Conservation (phyloP, 306 rosid species). For the Corylus americana region DNA sequence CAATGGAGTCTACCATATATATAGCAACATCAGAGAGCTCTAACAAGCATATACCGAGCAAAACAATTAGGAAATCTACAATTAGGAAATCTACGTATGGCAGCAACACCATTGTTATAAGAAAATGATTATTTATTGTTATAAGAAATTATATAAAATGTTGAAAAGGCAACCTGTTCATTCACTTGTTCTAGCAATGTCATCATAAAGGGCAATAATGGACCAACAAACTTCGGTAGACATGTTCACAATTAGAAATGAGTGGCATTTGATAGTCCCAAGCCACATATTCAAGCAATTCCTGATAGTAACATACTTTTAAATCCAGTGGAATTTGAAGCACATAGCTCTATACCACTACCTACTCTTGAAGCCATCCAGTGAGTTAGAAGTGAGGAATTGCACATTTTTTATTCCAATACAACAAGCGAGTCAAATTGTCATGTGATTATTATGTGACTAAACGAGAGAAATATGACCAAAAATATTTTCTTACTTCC, state of each 20-base stretch:
- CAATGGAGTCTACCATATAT: background rate
- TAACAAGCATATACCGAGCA: background rate
- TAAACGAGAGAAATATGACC: background rate
- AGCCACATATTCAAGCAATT: background rate
- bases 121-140: background rate
- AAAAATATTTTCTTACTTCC: background rate
- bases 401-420: too few species aligned
- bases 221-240: background rate
- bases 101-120: background rate
- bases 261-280: background rate
- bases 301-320: too few species aligned
- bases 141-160: too few species aligned
- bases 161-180: too few species aligned
- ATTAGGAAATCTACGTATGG: background rate
- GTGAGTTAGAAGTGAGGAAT: too few species aligned
- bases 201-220: background rate
- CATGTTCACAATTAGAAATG: background rate
- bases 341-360: too few species aligned
- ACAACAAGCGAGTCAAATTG: background rate
- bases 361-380: too few species aligned
- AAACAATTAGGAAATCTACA: background rate
- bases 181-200: background rate
- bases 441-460: background rate
- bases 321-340: too few species aligned
- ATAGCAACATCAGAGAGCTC: background rate